Evolutionary conservation across 2,329 filamentous ascomycete species (phyloP).

Genomic region (Thermoascus crustaceus): DNA sequence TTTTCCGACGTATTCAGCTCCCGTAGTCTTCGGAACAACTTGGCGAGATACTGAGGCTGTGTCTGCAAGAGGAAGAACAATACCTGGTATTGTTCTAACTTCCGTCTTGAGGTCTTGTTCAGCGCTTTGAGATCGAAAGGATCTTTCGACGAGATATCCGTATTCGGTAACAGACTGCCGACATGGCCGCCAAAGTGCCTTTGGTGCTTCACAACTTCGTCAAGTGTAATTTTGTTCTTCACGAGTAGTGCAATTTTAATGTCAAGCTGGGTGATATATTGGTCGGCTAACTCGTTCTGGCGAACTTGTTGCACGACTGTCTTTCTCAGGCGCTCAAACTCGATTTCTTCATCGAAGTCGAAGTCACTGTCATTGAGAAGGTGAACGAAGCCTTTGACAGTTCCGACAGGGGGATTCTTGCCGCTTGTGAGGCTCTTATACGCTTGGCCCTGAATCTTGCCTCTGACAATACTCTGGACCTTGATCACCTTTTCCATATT

Average conservation of each 20-base stretch:
- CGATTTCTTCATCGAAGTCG: slow-evolving; percentile 97
- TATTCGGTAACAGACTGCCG: slow-evolving; percentile 75
- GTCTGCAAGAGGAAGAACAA: slow-evolving; percentile 97
- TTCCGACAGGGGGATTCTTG: slow-evolving; percentile 92
- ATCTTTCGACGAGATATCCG: slow-evolving; percentile 79
- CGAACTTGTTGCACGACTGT: slow-evolving; percentile 95
- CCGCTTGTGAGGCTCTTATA: slow-evolving; percentile 95
- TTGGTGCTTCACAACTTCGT: slow-evolving; percentile 95
- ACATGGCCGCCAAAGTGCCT: slow-evolving; percentile 90
- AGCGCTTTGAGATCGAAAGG: slow-evolving; percentile 94
- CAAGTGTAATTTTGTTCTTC: slow-evolving; percentile 98
- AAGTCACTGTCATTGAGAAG: slow-evolving; percentile 97
- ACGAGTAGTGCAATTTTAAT: slow-evolving; percentile 98
- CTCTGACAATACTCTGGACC: slow-evolving; percentile 92
- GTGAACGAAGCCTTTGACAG: slow-evolving; percentile 97
- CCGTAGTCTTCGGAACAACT: slow-evolving; percentile 74
- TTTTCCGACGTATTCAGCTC: slow-evolving; percentile 82
- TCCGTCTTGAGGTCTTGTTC: slow-evolving; percentile 92
- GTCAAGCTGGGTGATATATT: slow-evolving; percentile 96
- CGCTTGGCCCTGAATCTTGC: slow-evolving; percentile 90
- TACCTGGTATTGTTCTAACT: slow-evolving; percentile 94
- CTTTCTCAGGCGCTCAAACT: slow-evolving; percentile 90
- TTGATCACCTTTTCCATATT: slow-evolving; percentile 99
- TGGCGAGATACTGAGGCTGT: slow-evolving; percentile 86
- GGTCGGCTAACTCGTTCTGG: slow-evolving; percentile 92